Evolutionary conservation across 768 basidiomycete species (phyloP).

Genomic region (Boletus pseudopeckii): DNA sequence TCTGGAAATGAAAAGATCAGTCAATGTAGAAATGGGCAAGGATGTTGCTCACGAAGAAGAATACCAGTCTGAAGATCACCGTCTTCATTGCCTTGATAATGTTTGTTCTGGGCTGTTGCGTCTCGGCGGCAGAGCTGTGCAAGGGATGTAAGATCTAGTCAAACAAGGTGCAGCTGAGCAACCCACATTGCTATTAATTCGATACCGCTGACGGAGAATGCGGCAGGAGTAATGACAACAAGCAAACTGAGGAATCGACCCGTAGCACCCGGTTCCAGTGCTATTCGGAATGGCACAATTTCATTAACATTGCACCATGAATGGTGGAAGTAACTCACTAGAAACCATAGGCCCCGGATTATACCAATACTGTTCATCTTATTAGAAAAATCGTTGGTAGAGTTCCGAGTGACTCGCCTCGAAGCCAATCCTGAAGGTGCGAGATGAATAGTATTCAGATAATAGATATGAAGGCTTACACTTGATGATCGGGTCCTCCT

Average conservation of each 20-base stretch:
- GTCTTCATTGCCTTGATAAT: conserved; percentile 72
- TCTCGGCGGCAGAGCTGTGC: conserved; percentile 68
- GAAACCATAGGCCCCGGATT: conserved; percentile 27
- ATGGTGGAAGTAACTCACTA: background rate
- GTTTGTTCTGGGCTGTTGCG: conserved; percentile 72
- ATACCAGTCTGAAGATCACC: conserved; percentile 75
- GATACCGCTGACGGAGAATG: conserved; percentile 77
- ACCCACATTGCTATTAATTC: conserved; percentile 68
- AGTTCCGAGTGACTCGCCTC: background rate
- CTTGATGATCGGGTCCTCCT: conserved; percentile 51
- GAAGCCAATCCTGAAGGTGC: conserved; percentile 17
- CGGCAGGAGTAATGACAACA: conserved; percentile 26
- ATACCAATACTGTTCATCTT: conserved; percentile 17
- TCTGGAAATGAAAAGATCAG: conserved; percentile 10
- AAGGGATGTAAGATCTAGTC: conserved; percentile 3
- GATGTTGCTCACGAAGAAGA: conserved; percentile 16
- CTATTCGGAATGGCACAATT: background rate
- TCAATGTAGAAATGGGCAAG: background rate
- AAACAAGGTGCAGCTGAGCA: conserved; percentile 13
- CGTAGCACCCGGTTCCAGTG: conserved; percentile 17
- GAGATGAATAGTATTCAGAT: conserved; percentile 13
- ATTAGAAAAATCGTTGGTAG: background rate
- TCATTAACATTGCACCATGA: background rate
- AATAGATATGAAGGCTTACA: conserved; percentile 33
- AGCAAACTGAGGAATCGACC: conserved; percentile 26